phyloP scores from a whole-genome alignment of 2,329 filamentous ascomycete species.

The Pseudogymnoascus sp. region DNA sequence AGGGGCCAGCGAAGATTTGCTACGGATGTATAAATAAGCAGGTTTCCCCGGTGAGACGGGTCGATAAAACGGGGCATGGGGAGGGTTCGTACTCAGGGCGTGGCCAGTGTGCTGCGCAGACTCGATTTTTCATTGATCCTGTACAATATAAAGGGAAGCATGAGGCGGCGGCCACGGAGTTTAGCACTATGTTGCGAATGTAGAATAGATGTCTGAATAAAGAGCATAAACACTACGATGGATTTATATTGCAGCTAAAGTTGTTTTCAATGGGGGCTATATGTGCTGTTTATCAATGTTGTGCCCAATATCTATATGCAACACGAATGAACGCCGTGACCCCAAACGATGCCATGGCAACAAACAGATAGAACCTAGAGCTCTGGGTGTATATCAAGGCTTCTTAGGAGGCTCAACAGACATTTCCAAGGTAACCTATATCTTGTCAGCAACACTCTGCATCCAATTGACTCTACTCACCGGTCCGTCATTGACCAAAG shows the following conservation, averaged over 20 bases:
- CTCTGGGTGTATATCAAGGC: background rate
- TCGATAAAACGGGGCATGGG: background rate
- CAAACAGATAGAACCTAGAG: background rate
- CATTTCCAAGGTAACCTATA: conserved; percentile 4
- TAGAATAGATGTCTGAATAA: conserved; percentile 11
- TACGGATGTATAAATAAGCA: conserved; percentile 10
- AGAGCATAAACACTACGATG: conserved; percentile 3
- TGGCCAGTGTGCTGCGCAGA: background rate
- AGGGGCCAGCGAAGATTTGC: background rate
- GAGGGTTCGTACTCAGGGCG: conserved; percentile 3
- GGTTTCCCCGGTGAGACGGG: background rate
- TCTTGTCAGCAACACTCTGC: background rate
- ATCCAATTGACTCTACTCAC: conserved; percentile 34
- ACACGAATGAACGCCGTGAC: background rate
- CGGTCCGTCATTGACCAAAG: conserved; percentile 77
- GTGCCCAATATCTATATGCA: background rate
- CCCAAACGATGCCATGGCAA: background rate
- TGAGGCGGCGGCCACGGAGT: conserved; percentile 6
- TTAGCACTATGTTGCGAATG: conserved; percentile 10
- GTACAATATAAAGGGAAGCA: conserved; percentile 11
- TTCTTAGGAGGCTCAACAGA: background rate
- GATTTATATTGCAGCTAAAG: background rate
- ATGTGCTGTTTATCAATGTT: background rate
- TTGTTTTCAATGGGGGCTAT: background rate
- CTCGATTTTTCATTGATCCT: conserved; percentile 6